Evolutionary conservation across 2,329 filamentous ascomycete genomes (phyloP).

Genomic region (Xylaria polymorpha): DNA sequence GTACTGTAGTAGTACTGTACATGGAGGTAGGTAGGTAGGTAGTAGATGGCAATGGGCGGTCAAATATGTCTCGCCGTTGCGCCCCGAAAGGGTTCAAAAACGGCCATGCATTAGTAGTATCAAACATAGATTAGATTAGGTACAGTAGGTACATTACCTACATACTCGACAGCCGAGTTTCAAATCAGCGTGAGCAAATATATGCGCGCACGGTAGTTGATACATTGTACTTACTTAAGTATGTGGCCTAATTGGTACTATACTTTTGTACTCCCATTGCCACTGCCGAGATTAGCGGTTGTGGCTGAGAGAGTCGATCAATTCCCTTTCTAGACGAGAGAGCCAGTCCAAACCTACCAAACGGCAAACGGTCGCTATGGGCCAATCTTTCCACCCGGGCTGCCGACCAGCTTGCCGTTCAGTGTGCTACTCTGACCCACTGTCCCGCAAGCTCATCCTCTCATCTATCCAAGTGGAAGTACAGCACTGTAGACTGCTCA

Average conservation of each 20-base stretch:
- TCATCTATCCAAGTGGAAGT: background rate
- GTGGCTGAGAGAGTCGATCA: constrained; percentile 1
- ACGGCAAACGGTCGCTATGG: constrained; percentile 15
- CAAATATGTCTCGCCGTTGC: constrained; percentile 10
- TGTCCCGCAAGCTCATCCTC: constrained; percentile 4
- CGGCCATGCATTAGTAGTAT: background rate
- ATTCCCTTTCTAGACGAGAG: background rate
- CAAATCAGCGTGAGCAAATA: background rate
- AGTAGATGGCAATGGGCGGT: constrained; percentile 2
- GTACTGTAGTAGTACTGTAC: too few relatives aligned
- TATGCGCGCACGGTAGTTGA: constrained; percentile 2
- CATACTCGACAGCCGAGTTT: constrained; percentile 4
- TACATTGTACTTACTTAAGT: too few relatives aligned
- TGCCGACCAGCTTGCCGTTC: constrained; percentile 33
- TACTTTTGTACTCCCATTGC: too few relatives aligned
- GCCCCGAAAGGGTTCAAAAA: background rate
- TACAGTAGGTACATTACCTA: too few relatives aligned
- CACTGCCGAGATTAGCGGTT: background rate
- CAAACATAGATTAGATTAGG: background rate
- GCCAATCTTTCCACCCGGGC: constrained; percentile 32
- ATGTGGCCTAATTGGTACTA: too few relatives aligned
- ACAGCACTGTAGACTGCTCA: too few relatives aligned
- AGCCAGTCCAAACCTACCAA: background rate
- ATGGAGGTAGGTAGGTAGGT: background rate
- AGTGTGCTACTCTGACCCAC: constrained; percentile 29